Evolutionary conservation across 495 filamentous ascomycete species (phyloP).

Genomic region (Hyaloscypha bicolor): DNA sequence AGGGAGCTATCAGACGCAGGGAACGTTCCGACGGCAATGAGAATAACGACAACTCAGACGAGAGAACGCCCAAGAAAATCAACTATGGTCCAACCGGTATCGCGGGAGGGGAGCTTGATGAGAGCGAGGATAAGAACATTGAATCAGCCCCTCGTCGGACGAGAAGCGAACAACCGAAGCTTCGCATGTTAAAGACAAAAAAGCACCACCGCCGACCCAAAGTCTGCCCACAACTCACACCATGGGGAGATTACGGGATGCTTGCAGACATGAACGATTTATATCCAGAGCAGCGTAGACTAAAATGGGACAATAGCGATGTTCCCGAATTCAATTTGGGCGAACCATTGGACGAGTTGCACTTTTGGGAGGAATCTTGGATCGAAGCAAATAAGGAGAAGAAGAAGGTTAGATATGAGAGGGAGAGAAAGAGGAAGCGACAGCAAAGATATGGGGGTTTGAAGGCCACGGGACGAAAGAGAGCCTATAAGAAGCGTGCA

Average conservation of each 20-base stretch:
- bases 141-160: neutral
- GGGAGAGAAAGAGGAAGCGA: neutral
- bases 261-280: neutral
- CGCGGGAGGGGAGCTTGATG: too few relatives aligned
- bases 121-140: neutral
- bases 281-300: neutral
- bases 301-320: slow-evolving; percentile 6
- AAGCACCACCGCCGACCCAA: neutral
- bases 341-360: slow-evolving; percentile 8
- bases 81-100: too few relatives aligned
- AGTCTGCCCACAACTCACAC: neutral
- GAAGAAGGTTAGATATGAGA: neutral
- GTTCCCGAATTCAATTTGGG: slow-evolving; percentile 4
- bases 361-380: slow-evolving; percentile 3
- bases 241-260: neutral
- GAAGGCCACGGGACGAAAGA: neutral
- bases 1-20: neutral
- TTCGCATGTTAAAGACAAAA: neutral
- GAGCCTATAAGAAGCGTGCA: neutral
- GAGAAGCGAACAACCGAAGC: neutral
- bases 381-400: neutral
- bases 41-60: neutral
- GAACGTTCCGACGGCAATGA: neutral
- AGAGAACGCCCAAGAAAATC: too few relatives aligned
- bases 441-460: slow-evolving; percentile 2